These are phyloP conservation scores for Phytopythium cucurbitacearum DNA, from an alignment of 352 stramenopile species.

Conservation along the genomic window DNA sequence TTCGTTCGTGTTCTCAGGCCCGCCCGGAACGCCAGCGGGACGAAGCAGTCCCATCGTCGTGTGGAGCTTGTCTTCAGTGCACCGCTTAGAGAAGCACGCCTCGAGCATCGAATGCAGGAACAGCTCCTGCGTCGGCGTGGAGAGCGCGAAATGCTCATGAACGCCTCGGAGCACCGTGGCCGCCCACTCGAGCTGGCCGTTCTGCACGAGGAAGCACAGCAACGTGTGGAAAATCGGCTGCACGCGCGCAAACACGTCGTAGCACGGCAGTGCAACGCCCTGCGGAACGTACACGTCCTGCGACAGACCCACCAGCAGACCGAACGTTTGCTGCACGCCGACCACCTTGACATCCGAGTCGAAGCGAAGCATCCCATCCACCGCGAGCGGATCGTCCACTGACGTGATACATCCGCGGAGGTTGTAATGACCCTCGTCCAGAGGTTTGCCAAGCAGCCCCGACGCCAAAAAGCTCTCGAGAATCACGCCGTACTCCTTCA, in stretches of 20 bases:
- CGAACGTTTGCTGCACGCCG: conserved; percentile 58
- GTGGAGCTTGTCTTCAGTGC: conserved; percentile 33
- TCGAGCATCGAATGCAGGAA: conserved; percentile 82
- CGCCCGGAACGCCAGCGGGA: conserved; percentile 5
- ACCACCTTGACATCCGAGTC: conserved; percentile 73
- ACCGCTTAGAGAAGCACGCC: conserved; percentile 44
- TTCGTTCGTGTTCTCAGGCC: conserved; percentile 1
- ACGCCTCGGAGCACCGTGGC: conserved; percentile 40
- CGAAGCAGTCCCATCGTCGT: conserved; percentile 51
- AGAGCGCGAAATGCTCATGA: conserved; percentile 46
- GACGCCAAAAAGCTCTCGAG: conserved; percentile 36
- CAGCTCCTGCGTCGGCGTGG: conserved; percentile 70
- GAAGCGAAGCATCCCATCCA: conserved; percentile 71
- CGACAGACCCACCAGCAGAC: conserved; percentile 68
- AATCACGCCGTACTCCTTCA: conserved; percentile 64
- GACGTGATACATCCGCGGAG: conserved; percentile 50
- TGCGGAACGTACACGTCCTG: conserved; percentile 81
- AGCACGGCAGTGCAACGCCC: conserved; percentile 51
- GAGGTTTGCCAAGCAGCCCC: conserved; percentile 11
- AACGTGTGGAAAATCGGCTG: conserved; percentile 80
- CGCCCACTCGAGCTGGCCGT: conserved; percentile 58
- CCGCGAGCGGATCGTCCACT: conserved; percentile 50
- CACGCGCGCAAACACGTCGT: conserved; percentile 71
- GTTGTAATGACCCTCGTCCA: conserved; percentile 37
- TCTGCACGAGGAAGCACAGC: conserved; percentile 61